Conservation (phyloP, 2,329 filamentous ascomycete species). For the Bipolaris oryzae region DNA sequence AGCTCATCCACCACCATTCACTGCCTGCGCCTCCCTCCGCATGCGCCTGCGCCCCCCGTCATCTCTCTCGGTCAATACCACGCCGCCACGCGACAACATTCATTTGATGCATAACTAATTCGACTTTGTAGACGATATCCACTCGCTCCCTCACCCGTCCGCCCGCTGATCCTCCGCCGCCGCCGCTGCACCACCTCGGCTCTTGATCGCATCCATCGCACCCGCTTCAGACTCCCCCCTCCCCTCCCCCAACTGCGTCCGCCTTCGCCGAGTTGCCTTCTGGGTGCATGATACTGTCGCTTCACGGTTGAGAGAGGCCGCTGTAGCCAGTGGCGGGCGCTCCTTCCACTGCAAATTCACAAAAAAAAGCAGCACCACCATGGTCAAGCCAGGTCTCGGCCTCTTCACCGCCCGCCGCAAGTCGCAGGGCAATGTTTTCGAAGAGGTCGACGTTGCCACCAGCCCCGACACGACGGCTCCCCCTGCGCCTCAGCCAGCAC, state of each 20-base stretch:
- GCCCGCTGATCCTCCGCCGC: conserved; percentile 6
- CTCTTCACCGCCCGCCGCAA: conserved; percentile 46
- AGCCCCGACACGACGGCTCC: conserved; percentile 32
- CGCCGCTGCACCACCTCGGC: not conserved
- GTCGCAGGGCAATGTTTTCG: conserved; percentile 46
- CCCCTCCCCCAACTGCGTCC: conserved; percentile 9
- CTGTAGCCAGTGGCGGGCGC: conserved; percentile 23
- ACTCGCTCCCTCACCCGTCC: conserved; percentile 12
- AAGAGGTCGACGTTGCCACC: conserved; percentile 29
- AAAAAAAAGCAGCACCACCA: conserved; percentile 12
- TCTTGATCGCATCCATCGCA: conserved; percentile 5
- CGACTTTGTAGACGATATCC: conserved; percentile 11
- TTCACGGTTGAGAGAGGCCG: conserved; percentile 23
- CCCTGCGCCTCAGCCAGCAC: not conserved
- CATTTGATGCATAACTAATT: conserved; percentile 1
- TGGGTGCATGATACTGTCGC: conserved; percentile 28
- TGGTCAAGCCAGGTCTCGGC: conserved; percentile 42
- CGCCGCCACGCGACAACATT: conserved; percentile 4
- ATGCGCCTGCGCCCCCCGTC: conserved; percentile 2
- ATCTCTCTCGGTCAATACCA: conserved; percentile 6
- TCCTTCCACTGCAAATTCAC: conserved; percentile 8
- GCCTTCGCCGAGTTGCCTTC: conserved; percentile 2
- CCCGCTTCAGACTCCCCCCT: not conserved
- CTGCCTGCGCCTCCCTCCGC: not conserved
- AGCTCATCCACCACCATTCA: conserved; percentile 8